Base-by-base conservation (phyloP, 192 early-diverging fungal genomes). In the Geosiphon pyriformis region DNA sequence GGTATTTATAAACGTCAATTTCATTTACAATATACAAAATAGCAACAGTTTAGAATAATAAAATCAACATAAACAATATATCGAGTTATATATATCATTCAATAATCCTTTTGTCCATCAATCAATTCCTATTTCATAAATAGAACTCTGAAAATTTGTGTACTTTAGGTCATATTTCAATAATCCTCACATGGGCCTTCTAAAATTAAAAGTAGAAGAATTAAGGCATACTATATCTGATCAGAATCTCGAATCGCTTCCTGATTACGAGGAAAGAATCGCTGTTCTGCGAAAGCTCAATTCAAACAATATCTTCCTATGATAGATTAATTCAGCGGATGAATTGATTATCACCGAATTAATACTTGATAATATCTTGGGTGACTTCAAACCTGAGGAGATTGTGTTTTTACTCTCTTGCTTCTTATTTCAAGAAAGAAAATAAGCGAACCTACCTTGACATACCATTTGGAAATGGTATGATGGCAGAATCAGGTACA, bases 401-500 rank as follows among this genome's bases (percentile, higher is more conserved):
- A 91, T 93, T 42, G 95, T 94, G 3, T 94, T 93, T 6, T 78
- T 98, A 22, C 68, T 98, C 22, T 94, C 92, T 1, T 88, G 86
- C 47, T 98, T 98, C 83, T 89, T 98, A 56, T 97, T 94, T 74
- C 91, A 95, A 51, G 96, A 98, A 56, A 95, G 90, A 73, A 82
- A 62, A 78, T 81, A 22, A 83, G 72, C 33, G 82, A 87, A 49
- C 87, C 87, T 0, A 71, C 76, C 2, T 60, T 93, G 61, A 89
- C 87, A 1, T 86, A 87, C 0, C 82, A 79, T 23, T 61, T 94
- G 50, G 77, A 82, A 67, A 2, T 48, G 27, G 60, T 61, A 48
- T n/a, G n/a, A n/a, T n/a, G n/a, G n/a, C n/a, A 18, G 23, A 17
- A 48, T 56, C 49, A 72, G 27, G 18, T 4, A n/a, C 1, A 22